phyloP scores from a whole-genome alignment of 768 basidiomycete genomes.

The Pleurotus salmoneostramineus region DNA sequence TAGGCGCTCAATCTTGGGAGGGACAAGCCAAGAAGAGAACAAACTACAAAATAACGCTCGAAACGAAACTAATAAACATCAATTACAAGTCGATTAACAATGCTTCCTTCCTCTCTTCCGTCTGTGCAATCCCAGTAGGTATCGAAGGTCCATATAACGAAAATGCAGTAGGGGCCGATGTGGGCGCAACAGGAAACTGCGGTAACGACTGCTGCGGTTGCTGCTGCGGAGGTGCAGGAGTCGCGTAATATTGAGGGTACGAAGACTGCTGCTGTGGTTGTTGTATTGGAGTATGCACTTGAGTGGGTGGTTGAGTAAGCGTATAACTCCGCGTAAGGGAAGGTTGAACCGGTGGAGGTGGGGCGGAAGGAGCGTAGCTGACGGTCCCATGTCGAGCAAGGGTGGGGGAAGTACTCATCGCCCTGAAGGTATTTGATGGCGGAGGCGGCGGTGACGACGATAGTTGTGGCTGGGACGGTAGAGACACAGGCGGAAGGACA shows the following conservation, averaged over 20 bases:
- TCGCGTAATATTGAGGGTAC: slow-evolving; percentile 7
- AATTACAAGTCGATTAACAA: slow-evolving; percentile 48
- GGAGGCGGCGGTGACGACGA: slow-evolving; percentile 6
- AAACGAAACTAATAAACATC: too few relatives aligned
- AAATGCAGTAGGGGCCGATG: slow-evolving; percentile 50
- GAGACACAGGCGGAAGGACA: slow-evolving; percentile 1
- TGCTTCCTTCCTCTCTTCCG: slow-evolving; percentile 65
- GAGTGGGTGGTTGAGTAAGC: neutral
- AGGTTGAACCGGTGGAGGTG: slow-evolving; percentile 9
- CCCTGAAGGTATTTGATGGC: slow-evolving; percentile 7
- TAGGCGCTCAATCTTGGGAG: too few relatives aligned
- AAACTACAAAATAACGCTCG: too few relatives aligned
- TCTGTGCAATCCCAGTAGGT: slow-evolving; percentile 43
- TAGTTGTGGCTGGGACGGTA: neutral
- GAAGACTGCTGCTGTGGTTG: neutral
- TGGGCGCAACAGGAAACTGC: slow-evolving; percentile 65
- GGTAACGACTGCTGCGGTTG: slow-evolving; percentile 23
- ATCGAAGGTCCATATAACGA: slow-evolving; percentile 44
- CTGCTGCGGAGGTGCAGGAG: slow-evolving; percentile 9
- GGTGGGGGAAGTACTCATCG: slow-evolving; percentile 4
- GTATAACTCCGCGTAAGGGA: slow-evolving; percentile 14
- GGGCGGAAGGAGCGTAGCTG: neutral
- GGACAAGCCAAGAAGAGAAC: too few relatives aligned
- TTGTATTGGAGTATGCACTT: neutral
- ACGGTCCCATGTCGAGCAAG: slow-evolving; percentile 25